A percentile compares a stretch with the other conserved stretches of the same genome.
phyloP scores from a whole-genome alignment of 1,139 yeast species.

The Suhomyces terraborum region DNA sequence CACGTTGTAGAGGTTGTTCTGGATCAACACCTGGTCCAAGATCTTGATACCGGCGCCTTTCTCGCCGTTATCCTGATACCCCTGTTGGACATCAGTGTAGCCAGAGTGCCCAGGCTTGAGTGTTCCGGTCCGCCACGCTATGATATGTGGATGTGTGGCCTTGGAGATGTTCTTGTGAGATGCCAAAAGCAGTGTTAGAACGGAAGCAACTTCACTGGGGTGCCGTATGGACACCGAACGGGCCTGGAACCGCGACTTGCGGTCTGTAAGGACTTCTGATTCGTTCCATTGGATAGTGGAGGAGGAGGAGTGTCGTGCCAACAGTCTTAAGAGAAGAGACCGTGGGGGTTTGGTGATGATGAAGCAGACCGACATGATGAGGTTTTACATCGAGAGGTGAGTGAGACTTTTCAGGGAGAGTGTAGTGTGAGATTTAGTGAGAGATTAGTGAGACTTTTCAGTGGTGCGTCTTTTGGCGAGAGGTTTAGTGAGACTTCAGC shows the following conservation, averaged over 20 bases:
- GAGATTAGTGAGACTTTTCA: too few species aligned
- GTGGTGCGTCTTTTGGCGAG: too few species aligned
- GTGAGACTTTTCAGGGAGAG: too few species aligned
- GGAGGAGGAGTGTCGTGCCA: too few species aligned
- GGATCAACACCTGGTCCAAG: constrained; percentile 49
- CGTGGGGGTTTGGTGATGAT: too few species aligned
- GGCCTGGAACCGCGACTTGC: constrained; percentile 66
- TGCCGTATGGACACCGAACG: constrained; percentile 43
- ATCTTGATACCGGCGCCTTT: constrained; percentile 63
- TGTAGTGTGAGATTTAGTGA: too few species aligned
- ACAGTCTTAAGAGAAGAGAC: too few species aligned
- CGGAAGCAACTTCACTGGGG: constrained; percentile 39
- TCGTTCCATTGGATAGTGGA: constrained; percentile 29
- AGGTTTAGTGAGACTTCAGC: too few species aligned
- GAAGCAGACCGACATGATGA: too few species aligned
- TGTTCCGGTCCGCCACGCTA: constrained; percentile 63
- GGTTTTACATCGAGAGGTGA: too few species aligned
- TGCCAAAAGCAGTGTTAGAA: constrained; percentile 38
- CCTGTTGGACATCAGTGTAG: constrained; percentile 45
- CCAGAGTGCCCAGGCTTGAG: not conserved
- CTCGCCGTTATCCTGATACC: constrained; percentile 65
- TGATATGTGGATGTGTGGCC: constrained; percentile 67
- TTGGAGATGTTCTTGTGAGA: constrained; percentile 43
- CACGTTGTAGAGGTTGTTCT: constrained; percentile 50
- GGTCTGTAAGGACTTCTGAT: constrained; percentile 34